Base-by-base conservation (phyloP, 495 filamentous ascomycete genomes). In the Usnea hakonensis region DNA sequence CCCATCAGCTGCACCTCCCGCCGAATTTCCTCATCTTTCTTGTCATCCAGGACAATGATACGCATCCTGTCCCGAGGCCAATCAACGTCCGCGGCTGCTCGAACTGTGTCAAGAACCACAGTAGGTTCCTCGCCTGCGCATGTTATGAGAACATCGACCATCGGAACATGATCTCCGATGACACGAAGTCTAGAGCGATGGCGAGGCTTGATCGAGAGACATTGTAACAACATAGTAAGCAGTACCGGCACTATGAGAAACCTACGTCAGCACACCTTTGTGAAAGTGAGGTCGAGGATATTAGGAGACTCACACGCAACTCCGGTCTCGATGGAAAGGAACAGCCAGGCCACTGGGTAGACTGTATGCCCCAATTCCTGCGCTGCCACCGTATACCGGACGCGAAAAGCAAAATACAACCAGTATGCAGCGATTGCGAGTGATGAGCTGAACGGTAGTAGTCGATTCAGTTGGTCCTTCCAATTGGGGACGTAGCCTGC, bases 21-120 rank as follows among this genome's bases (percentile, higher is more conserved):
- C 58, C 74, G 67, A 5, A 83, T 65, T 8, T 72, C 71, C 0
- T 65, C 63, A 16, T 72, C 75, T 33, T 69, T 68, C 28, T 67
- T 79, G 62, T 85, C 82, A 58, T 85, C 82, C n/a, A 78, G 66
- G 6, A 84, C 69, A 32, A 83, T 72, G 5, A 83, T 73, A 33
- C 81, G 69, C 64, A 81, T 80, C 4, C 68, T 68, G 57, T 82
- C 71, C 33, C 28, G 53, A 0, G 82, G 82, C 64, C 82, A 85
- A 62, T 84, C 79, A 46, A 77, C 66, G 32, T 73, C 70, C 43
- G 68, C 68, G 2, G 81, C 77, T 30, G 78, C 82, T 35, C 73
- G 70, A 7, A 76, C 71, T 3, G 82, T 85, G 64, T 84, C 79
- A 3, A 83, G 62, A n/a, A 84, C 73, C 7, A 84, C 67, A 28